Conservation (phyloP, 2,329 filamentous ascomycete species). For the Neofusicoccum sp. region DNA sequence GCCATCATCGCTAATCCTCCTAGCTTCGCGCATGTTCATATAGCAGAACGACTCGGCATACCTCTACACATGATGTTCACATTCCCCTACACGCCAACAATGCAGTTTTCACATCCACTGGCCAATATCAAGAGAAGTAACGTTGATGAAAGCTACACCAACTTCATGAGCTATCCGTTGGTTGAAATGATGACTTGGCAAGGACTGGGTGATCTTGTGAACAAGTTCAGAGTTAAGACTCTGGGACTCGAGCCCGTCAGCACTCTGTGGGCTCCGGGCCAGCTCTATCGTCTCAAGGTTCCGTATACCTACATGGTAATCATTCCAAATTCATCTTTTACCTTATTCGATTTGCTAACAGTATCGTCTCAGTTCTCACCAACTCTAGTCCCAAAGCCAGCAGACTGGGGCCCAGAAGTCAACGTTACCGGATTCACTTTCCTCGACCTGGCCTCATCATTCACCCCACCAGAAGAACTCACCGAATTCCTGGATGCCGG, state of each 20-base stretch:
- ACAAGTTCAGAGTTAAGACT: constrained; percentile 68
- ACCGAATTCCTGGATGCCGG: constrained; percentile 35
- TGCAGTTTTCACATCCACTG: constrained; percentile 73
- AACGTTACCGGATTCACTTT: constrained; percentile 79
- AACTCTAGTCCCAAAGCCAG: constrained; percentile 63
- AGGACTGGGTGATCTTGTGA: constrained; percentile 71
- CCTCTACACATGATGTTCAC: constrained; percentile 89
- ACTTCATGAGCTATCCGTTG: constrained; percentile 77
- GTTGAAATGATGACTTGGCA: constrained; percentile 73
- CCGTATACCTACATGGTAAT: constrained; percentile 67
- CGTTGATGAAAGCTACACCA: constrained; percentile 69
- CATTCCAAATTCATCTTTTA: background rate
- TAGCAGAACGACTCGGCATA: constrained; percentile 71
- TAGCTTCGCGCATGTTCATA: constrained; percentile 73
- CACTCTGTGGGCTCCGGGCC: constrained; percentile 73
- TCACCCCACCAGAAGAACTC: constrained; percentile 58
- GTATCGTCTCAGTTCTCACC: constrained; percentile 48
- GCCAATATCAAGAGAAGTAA: constrained; percentile 73
- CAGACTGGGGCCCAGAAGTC: constrained; percentile 67
- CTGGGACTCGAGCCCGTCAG: constrained; percentile 71
- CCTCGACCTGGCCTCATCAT: constrained; percentile 64
- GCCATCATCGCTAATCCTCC: constrained; percentile 78
- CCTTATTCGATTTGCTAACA: background rate
- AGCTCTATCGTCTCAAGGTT: constrained; percentile 69
- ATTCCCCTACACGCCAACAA: constrained; percentile 74